Evolutionary conservation across 345 rosid species (phyloP), one percentile per base, ranked within the genome.

Genomic region (Eucalyptus erythrocorys): DNA sequence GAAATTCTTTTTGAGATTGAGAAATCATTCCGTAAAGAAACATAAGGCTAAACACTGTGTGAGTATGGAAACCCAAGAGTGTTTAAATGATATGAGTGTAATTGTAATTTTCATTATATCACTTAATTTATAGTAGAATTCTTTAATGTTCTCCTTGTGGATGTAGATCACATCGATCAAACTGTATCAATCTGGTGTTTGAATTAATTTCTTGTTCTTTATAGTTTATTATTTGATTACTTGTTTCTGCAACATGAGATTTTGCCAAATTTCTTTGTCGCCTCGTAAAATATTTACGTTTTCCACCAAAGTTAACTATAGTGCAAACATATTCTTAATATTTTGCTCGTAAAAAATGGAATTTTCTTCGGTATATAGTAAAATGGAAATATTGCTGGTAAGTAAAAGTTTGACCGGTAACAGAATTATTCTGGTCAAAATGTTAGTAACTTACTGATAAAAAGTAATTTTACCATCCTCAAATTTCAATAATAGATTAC

Each of bases 131-230:
- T 51, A 51, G 24, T 55, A 4, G 4, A 51, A 55, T 55, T 55
- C 12, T 55, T 55, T 55, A 4, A 22, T 55, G 3, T 4, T 55
- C 61, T 55, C 30, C 12, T 21, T 55, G 6, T 55, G 13, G 27
- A 55, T 10, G 61, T 55, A 55, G 12, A 10, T 55, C 27, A 55
- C 13, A 55, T 55, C 30, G 0, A 55, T 24, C 13, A 24, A 55
- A 21, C 12, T 24, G 0, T 30, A 9, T 55, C 9, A 55, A 22
- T 55, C 0, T 1, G 12, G 12, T 24, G 27, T 55, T 2, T 21
- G 1, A 4, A 55, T 24, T 55, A 24, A 22, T 55, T 55, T 24
- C 30, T 22, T 24, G 9, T 24, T 55, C 5, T 55, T 8, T 55
- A 22, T 55, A 22, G 11, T 55, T 55, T 55, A 22, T 22, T 8